Evolutionary conservation across 78 protist genomes (phyloP), one percentile per base, ranked within the genome.

Genomic region (Tieghemostelium lacteum): DNA sequence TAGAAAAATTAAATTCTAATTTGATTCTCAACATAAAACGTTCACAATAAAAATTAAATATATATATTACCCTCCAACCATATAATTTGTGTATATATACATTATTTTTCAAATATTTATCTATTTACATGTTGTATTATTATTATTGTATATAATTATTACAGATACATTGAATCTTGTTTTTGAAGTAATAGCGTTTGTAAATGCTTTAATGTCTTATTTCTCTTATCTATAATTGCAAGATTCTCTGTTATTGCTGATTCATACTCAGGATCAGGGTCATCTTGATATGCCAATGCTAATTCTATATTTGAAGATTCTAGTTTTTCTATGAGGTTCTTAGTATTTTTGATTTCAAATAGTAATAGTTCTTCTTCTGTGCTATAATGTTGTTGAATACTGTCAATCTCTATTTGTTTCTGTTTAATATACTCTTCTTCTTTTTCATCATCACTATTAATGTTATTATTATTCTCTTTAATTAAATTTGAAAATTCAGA

Each of bases 301-400:
- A 83, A 69, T 6, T 83, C 89, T 42, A 69, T 39, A 31, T 83
- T 83, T 57, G 89, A 83, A 50, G 31, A n/a, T 40, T 83, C 89
- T 42, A 83, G 33, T 31, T 69, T 34, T 20, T 55, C 71, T 2
- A 83, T 83, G 22, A 83, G 69, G 26, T 28, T 31, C 16, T 34
- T 69, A 8, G 37, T 22, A 40, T 83, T 77, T 42, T 42, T 34
- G 6, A 83, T 83, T 2, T 69, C 69, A 22, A 69, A 83, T 39
- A 58, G 29, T 28, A 83, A 26, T 29, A 83, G 24, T 63, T 83
- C 89, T 29, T 83, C 89, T 1, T 83, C 89, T 24, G 78, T 54
- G 39, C 73, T 40, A 40, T 31, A 83, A 33, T 69, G 75, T 40
- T 39, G 52, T 37, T 16, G 55, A 1, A 83, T 83, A 42, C 42